Base-by-base conservation (phyloP, 768 basidiomycete genomes). In the Rhodosporidiobolus odoratus region DNA sequence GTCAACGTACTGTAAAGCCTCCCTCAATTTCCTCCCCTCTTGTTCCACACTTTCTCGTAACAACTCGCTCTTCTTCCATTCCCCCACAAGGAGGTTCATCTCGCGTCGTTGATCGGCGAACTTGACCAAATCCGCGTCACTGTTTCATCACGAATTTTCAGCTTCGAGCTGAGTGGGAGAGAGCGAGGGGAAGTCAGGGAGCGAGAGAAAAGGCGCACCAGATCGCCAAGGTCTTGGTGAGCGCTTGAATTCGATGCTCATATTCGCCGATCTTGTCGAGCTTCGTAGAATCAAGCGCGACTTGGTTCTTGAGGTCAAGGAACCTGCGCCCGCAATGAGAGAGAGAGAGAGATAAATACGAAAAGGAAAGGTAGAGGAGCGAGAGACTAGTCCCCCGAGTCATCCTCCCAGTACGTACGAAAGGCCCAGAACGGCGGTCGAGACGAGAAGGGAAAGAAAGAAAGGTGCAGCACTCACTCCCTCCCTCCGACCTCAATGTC, bases 191-290 rank as follows among this genome's bases (percentile, higher is more conserved):
- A 13, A 4, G 34, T 7, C 30, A 8, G 12, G 8, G 8, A 9
- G 48, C 16, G 10, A 21, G 48, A 40, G 17, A 16, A 1, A 21
- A n/a, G 66, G 79, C 85, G 38, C 78, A 90, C 92, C 92, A 95
- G 74, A 92, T 80, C 60, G 84, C 83, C 76, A 91, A 89, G 76
- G 89, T 84, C 65, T 86, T 85, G 52, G 88, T 81, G 69, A 91
- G 84, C 76, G 92, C 89, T 62, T 90, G 88, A 54, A 95, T 91
- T 75, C 90, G 88, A n/a, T 81, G 82, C 77, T 96, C 92, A 74
- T 93, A 95, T 78, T 95, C 91, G 59, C 83, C 81, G 52, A 95
- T 82, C 25, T 89, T 85, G 69, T 88, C 86, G 19, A 95, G 85
- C 77, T 93, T 93, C 76, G 89, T 89, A 68, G 87, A 85, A 56